A percentile compares a stretch with the other conserved stretches of the same genome.
Evolutionary conservation across 768 basidiomycete genomes (phyloP).

Genomic region (Amyloporia xantha): DNA sequence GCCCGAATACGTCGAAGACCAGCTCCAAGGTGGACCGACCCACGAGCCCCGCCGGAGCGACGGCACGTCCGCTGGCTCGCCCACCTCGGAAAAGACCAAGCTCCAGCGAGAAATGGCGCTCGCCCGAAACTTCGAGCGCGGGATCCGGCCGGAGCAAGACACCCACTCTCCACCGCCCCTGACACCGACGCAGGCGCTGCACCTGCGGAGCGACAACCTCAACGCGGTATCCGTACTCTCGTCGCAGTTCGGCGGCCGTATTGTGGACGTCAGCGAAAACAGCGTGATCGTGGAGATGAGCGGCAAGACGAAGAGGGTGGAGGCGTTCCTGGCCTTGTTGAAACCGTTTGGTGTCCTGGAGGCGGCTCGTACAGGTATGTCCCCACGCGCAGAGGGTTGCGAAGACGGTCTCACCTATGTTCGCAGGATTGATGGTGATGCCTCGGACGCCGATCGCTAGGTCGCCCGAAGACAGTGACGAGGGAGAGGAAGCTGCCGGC

Average conservation of each 20-base stretch:
- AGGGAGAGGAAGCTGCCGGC: conserved; percentile 42
- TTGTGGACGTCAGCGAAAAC: conserved; percentile 93
- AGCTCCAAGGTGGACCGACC: conserved; percentile 78
- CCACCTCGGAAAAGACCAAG: conserved; percentile 36
- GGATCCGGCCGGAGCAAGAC: conserved; percentile 29
- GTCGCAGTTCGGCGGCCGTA: conserved; percentile 82
- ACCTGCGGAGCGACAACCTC: conserved; percentile 83
- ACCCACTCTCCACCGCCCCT: conserved; percentile 28
- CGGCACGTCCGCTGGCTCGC: conserved; percentile 13
- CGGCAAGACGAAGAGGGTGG: conserved; percentile 85
- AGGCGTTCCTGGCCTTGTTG: conserved; percentile 86
- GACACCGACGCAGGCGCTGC: conserved; percentile 73
- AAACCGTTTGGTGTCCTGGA: conserved; percentile 96
- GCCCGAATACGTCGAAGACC: conserved; percentile 92
- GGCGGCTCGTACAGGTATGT: conserved; percentile 85
- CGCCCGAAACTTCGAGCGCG: conserved; percentile 73
- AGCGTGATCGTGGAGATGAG: conserved; percentile 93
- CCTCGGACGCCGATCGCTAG: conserved; percentile 85
- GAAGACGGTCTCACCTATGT: not conserved
- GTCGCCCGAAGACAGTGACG: conserved; percentile 48
- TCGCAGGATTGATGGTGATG: conserved; percentile 92
- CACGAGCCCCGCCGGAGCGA: conserved; percentile 57
- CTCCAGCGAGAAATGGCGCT: conserved; percentile 64
- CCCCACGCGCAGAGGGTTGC: not conserved
- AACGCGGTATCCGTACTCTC: conserved; percentile 83